Evolutionary conservation across 2,329 filamentous ascomycete species (phyloP), one percentile per base, ranked within the genome.

Genomic region (Penicillium sp.): DNA sequence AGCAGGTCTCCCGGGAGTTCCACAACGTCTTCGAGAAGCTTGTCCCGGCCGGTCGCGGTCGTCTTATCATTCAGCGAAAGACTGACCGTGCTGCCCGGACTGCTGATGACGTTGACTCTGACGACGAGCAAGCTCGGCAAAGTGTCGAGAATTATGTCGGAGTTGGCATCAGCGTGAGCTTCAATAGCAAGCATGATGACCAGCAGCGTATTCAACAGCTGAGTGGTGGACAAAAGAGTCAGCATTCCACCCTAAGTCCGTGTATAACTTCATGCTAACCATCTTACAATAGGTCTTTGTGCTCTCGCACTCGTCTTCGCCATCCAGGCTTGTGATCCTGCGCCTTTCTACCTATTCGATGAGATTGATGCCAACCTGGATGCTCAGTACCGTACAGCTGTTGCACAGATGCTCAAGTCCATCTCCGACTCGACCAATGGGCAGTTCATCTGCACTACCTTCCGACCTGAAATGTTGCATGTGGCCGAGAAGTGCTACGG

Each of bases 311-410:
- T 99, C 43, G 95, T 99, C 60, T 99, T 99, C 68, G 93, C 93
- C n/a, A 95, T 99, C 60, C 93, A 99, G 72, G 89, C 91, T 60
- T 95, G 92, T 52, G 93, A 99, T 68, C 93, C 92, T 9, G 95
- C 92, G 37, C 93, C 93, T 1, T 97, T 99, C 79, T 96, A 99
- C 69, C 91, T 99, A 64, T 99, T 99, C 62, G 93, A 99, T 70
- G 93, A 99, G 72, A 95, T 99, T 56, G 93, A 99, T 66, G 93
- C 93, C 70, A 99, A 99, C 68, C 81, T 99, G 19, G 93, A 99
- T 69, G 91, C 93, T 1, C 93, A 99, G 72, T 99, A 99, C 75
- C 87, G 93, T 53, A 96, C 93, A 1, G 92, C 93, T 1, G 93
- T 99, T 10, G 93, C 93, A 2, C 81, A 88, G 49, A 88, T 97